Percentiles rank a stretch among this genome's conserved stretches.
Conservation (phyloP, 1,139 yeast species). For the Debaryomyces coudertii region DNA sequence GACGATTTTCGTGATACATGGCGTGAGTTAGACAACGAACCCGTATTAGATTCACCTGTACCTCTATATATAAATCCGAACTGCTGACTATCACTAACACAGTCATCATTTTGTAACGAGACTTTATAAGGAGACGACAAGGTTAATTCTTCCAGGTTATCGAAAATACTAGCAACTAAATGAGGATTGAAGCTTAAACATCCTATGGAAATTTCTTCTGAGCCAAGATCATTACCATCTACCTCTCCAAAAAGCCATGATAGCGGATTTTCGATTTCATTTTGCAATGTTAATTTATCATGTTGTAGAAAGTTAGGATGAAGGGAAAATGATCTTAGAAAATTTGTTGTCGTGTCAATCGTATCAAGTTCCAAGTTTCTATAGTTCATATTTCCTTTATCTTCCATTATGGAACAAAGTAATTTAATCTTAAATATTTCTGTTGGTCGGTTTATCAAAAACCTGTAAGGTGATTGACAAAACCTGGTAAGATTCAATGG, state of each 20-base stretch:
- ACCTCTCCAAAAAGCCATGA: slow-evolving; percentile 33
- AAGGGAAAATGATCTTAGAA: slow-evolving; percentile 33
- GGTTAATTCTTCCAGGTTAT: background rate
- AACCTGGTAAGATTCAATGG: slow-evolving; percentile 56
- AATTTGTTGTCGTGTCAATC: slow-evolving; percentile 15
- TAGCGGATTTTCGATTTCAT: slow-evolving; percentile 47
- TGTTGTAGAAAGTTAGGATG: slow-evolving; percentile 52
- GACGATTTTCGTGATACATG: slow-evolving; percentile 32
- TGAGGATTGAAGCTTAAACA: slow-evolving; percentile 38
- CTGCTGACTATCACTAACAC: background rate
- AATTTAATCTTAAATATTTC: slow-evolving; percentile 17
- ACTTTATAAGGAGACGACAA: background rate
- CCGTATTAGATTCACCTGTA: slow-evolving; percentile 7
- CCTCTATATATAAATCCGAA: slow-evolving; percentile 5
- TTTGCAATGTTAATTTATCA: slow-evolving; percentile 29
- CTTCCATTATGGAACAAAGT: slow-evolving; percentile 10
- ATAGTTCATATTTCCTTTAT: slow-evolving; percentile 15
- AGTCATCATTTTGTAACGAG: background rate
- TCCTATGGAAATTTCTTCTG: slow-evolving; percentile 38
- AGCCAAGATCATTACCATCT: slow-evolving; percentile 24
- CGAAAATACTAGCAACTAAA: background rate
- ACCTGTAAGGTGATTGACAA: slow-evolving; percentile 39
- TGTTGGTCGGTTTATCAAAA: slow-evolving; percentile 16
- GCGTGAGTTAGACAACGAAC: slow-evolving; percentile 10
- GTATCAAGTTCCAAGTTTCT: slow-evolving; percentile 10